Evolutionary conservation across 352 stramenopile species (phyloP), one percentile per base, ranked within the genome.

Genomic region (Globisporangium perplexum): DNA sequence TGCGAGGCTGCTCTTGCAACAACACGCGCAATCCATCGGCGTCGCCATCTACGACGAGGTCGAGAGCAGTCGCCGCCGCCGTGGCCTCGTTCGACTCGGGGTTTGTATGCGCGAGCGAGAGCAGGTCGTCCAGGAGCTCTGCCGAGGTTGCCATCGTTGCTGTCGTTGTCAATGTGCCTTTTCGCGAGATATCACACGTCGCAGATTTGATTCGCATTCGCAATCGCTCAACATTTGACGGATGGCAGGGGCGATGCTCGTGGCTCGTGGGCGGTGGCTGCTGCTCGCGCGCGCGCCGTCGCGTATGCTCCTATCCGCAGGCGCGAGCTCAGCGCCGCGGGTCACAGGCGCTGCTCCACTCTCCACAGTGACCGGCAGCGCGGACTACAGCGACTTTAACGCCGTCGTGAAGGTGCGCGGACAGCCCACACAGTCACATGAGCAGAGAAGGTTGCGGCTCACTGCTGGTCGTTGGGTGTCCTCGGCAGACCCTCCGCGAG

Each of bases 361-460:
- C 24, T 48, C 56, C 17, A 62, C 36, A 0, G 7, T 35, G 20
- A 20, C 49, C 4, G 10, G 7, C 56, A 35, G 15, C 20, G 35
- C 69, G 31, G 60, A 78, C 62, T 90, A 70, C 69, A 77, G 69
- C 54, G 61, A 90, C 47, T 69, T 90, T 11, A 83, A 74, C 44
- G 72, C 60, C 39, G 75, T 90, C 39, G 41, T 77, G 42, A 85
- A 86, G 80, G 80, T 88, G 33, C 59, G 56, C 46, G 18, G 18
- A 7, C 15, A 7, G 22, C 15, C 7, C 36, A 20, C 36, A 43
- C 15, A 6, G 14, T 12, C 17, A 41, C 15, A 42, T 42, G 12
- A 42, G n/a, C 36, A 8, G 14, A n/a, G n/a, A n/a, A n/a, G n/a
- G n/a, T n/a, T n/a, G n/a, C n/a, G n/a, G n/a, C n/a, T n/a, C n/a